These are phyloP conservation scores for Spergularia bocconei DNA, from an alignment of 148 eudicot genomes.

Conservation along the genomic window DNA sequence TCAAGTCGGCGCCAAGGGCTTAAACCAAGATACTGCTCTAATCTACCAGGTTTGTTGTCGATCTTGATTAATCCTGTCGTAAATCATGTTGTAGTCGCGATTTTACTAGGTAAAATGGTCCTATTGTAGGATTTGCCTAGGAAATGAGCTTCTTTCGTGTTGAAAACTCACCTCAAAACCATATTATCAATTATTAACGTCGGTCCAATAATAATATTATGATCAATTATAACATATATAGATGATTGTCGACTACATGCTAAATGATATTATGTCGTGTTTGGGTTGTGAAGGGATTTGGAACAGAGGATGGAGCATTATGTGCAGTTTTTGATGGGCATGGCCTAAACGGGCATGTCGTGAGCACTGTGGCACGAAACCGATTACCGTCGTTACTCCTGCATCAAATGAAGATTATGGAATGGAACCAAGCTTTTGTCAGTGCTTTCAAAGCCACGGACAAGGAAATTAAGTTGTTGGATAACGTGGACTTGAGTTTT, in stretches of 20 bases:
- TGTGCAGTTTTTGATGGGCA: slow-evolving; percentile 88
- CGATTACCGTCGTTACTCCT: slow-evolving; percentile 54
- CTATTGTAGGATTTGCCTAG: neutral
- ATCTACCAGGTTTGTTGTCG: slow-evolving; percentile 48
- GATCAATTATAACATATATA: too few relatives aligned
- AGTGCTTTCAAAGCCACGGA: slow-evolving; percentile 70
- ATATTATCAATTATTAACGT: too few relatives aligned
- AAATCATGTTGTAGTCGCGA: neutral
- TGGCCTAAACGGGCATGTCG: slow-evolving; percentile 66
- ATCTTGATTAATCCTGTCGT: neutral
- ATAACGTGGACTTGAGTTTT: slow-evolving; percentile 53
- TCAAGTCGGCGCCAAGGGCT: slow-evolving; percentile 58
- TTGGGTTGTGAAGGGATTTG: slow-evolving; percentile 51
- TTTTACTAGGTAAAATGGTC: neutral
- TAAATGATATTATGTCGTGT: neutral
- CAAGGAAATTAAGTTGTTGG: slow-evolving; percentile 59
- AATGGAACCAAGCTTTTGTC: slow-evolving; percentile 52
- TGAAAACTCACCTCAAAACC: too few relatives aligned
- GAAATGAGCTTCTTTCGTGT: too few relatives aligned
- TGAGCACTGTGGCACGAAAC: slow-evolving; percentile 65
- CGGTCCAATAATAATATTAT: too few relatives aligned
- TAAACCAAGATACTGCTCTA: slow-evolving; percentile 82
- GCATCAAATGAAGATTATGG: slow-evolving; percentile 34
- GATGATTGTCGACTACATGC: too few relatives aligned
- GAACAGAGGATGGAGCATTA: slow-evolving; percentile 48